Conservation (phyloP, 331 rosid species). For the Acacia concinna region DNA sequence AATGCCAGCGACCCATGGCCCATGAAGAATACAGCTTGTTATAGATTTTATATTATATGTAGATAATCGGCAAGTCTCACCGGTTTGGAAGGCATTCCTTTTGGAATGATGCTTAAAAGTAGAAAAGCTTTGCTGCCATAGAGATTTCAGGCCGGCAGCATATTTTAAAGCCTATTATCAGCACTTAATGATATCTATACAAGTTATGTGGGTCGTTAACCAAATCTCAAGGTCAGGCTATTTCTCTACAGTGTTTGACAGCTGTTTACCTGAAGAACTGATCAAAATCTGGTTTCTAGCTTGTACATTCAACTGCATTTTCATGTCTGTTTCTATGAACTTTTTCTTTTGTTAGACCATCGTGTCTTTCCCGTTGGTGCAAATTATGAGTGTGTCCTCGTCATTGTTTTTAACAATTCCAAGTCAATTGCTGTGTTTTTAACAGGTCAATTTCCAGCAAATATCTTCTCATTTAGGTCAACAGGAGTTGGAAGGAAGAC, state of each 20-base stretch:
- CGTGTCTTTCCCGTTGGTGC: neutral
- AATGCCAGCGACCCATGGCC: neutral
- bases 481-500: slow-evolving; percentile 92
- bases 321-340: slow-evolving; percentile 4
- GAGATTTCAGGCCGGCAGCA: neutral
- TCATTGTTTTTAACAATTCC: slow-evolving; percentile 1
- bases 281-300: slow-evolving; percentile 5
- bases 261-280: neutral
- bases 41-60: no score
- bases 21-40: neutral
- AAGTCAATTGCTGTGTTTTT: slow-evolving; percentile 30
- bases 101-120: neutral
- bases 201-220: neutral
- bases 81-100: neutral
- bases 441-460: slow-evolving; percentile 94
- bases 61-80: neutral
- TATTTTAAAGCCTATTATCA: neutral
- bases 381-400: slow-evolving; percentile 1
- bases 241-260: neutral
- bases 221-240: neutral
- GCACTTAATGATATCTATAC: neutral
- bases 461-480: slow-evolving; percentile 95
- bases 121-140: neutral
- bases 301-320: neutral
- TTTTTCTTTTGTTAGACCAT: neutral